Base-by-base conservation (phyloP, 2,329 filamentous ascomycete species). In the Rugonectria rugulosa region DNA sequence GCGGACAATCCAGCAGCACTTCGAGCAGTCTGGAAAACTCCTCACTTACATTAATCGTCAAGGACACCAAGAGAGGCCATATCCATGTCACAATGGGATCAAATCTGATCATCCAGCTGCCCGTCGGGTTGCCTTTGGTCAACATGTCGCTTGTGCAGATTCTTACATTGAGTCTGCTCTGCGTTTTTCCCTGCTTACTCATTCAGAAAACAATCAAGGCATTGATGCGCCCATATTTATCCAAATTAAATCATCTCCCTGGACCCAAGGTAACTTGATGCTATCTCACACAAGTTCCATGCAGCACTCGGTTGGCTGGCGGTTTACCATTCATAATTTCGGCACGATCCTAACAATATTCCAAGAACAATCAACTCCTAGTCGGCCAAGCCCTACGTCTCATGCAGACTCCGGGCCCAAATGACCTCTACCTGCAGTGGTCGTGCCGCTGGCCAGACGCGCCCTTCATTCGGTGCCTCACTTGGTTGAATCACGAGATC, bases 401-500 rank as follows among this genome's bases (percentile, higher is more conserved):
- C n/a, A 3, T 36, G 12, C 32, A 9, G 12, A 15, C 32, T 8
- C 12, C 32, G 10, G 32, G 32, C 11, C 32, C 32, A 36, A 36
- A 36, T 36, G 32, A 36, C 32, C 32, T 36, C n/a, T 36, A 15
- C 32, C 14, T 19, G 32, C 3, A 36, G 6, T 62, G 59, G 59
- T 53, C 40, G 51, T 56, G 51, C 5, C 34, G 29, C n/a, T 62
- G 51, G 59, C 59, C 59, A 1, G 37, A 34, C 6, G 47, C 46
- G 3, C 51, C 59, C 1, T 62, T 62, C 11, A 53, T 62, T 20
- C 20, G 56, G 7, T 44, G 24, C 32, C 23, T 60, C 1, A 56
- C 59, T 0, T 62, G 59, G 56, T 17, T 62, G 1, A 62, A 62
- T 9, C 42, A 46, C 0, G 56, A 62, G 5, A 12, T 62, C 1